Evolutionary conservation across 768 basidiomycete genomes (phyloP), one percentile per base, ranked within the genome.

Genomic region (Termitomyces heimii): DNA sequence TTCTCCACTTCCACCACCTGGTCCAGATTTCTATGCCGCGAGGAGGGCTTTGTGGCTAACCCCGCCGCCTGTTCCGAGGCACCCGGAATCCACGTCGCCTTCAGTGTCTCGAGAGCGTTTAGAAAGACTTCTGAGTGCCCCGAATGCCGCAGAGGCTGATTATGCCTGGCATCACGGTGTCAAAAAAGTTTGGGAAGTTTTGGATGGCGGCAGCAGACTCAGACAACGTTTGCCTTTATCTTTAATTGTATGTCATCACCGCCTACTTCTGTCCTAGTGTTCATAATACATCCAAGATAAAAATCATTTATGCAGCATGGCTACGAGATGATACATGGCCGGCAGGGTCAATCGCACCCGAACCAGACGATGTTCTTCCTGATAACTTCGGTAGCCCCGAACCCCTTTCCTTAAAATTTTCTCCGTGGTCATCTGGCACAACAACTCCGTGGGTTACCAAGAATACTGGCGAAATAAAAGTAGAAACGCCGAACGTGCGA

Each of bases 281-380:
- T 65, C 54, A 67, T 64, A 50, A 43, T 32, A 55, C 48, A 49
- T 14, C 60, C 24, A 69, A 92, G 89, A 80, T 90, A 64, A 86
- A 86, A 65, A 77, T 92, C 57, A 69, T 90, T 45, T 81, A 88
- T 63, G 80, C 85, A 34, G 84, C 85, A 35, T 92, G 90, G 90
- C 68, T 88, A 46, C 82, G 82, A 51, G 89, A 92, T 59, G 76
- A 82, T 49, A 89, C 86, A 45, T 92, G 90, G 90, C 90, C 90
- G 20, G 70, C 72, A 39, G 84, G 81, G 18, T 74, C 80, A 37
- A 69, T 74, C 4, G 86, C 72, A n/a, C 86, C 82, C 9, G 82
- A 83, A 53, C 77, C 86, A 14, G 86, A 88, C 63, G 82, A 87
- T 45, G 73, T 76, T 46, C 62, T 75, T 14, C 64, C 64, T 32